A percentile compares a stretch with the other conserved stretches of the same genome.
These are phyloP conservation scores for Penicillium corylophilum DNA, from an alignment of 2,329 filamentous ascomycete genomes.

Conservation along the genomic window DNA sequence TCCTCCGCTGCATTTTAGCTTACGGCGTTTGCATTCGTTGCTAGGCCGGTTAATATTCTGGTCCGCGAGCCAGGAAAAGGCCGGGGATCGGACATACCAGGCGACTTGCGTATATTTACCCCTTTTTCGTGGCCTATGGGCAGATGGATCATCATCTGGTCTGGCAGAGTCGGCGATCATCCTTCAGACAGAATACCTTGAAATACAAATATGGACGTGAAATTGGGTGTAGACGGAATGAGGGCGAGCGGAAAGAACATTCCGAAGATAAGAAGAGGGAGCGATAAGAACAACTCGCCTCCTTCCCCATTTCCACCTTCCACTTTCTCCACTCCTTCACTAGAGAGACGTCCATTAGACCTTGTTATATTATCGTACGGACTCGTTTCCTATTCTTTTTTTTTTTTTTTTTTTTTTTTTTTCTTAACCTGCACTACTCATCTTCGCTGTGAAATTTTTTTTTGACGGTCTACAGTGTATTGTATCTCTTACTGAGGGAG, in stretches of 20 bases:
- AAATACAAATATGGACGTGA: not conserved
- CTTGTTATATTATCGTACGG: too few relatives aligned
- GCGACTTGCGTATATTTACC: conserved; percentile 39
- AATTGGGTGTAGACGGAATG: not conserved
- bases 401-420: too few relatives aligned
- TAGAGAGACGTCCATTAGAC: too few relatives aligned
- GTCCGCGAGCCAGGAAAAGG: not conserved
- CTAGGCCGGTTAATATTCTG: conserved; percentile 37
- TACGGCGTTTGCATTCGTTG: conserved; percentile 73
- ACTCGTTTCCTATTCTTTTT: too few relatives aligned
- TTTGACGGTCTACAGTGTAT: too few relatives aligned
- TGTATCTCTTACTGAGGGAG: too few relatives aligned
- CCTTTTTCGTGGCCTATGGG: conserved; percentile 24
- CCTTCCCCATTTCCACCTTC: too few relatives aligned
- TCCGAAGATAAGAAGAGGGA: not conserved
- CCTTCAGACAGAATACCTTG: not conserved
- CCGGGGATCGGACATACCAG: conserved; percentile 24
- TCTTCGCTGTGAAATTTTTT: too few relatives aligned
- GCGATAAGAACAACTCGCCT: not conserved
- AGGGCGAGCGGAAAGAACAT: not conserved
- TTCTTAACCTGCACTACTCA: too few relatives aligned
- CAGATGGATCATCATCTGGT: not conserved
- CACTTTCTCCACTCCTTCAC: not conserved
- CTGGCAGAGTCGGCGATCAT: conserved; percentile 2
- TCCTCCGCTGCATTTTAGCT: conserved; percentile 73